Evolutionary conservation across 2,329 filamentous ascomycete genomes (phyloP), one percentile per base, ranked within the genome.

Genomic region (Aspergillus flavus): DNA sequence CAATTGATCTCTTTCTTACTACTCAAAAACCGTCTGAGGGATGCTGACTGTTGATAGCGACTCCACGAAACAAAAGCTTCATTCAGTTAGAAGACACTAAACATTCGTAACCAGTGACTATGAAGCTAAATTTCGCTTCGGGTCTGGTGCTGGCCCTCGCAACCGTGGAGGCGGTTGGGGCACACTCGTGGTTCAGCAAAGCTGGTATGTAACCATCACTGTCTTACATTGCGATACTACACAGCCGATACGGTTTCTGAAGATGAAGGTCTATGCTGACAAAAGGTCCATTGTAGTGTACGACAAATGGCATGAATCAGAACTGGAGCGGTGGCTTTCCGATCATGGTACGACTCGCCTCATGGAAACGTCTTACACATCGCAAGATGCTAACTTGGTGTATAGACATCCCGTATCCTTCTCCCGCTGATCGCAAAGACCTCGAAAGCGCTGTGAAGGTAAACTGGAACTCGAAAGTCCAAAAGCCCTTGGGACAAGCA

Each of bases 231-330:
- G 14, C 34, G 14, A 14, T 36, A 6, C 12, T 16, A 36, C 34
- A 16, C 5, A 16, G 12, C 14, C 39, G n/a, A 16, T 41, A 41
- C 3, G 19, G 16, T 28, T 21, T 16, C 14, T 16, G 14, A 45
- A 46, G 3, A 21, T 11, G n/a, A 30, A 55, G 9, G 28, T 4
- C 23, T 16, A 61, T 62, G 34, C 54, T 57, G 63, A 64, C 39
- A 4, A n/a, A 45, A 43, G 62, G 53, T 61, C 21, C 12, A 57
- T n/a, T 62, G 16, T 74, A 97, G 94, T 90, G 19, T 98, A 98
- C 85, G 97, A 98, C 82, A 97, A 95, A 79, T 99, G 95, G 95
- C 94, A 98, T 73, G 90, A 98, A 84, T 96, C 92, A 26, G 95
- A 99, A 85, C 88, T 99, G 34, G 94, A 99, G 83, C 88, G 94